These are phyloP conservation scores for Dipteronia dyeriana DNA, from an alignment of 345 rosid species.

Conservation along the genomic window DNA sequence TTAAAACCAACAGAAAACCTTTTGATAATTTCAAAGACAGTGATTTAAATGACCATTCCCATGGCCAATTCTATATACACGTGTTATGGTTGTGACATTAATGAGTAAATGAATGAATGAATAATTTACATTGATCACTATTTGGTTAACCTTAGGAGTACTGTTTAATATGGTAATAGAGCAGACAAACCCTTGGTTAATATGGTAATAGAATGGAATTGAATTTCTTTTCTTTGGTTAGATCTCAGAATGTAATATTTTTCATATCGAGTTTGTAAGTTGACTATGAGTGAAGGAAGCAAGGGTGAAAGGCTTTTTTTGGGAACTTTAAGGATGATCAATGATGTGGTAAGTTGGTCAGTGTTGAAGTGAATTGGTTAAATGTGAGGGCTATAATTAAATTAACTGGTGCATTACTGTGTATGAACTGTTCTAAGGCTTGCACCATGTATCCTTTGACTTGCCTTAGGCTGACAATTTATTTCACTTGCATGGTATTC, in stretches of 20 bases:
- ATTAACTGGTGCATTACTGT: background rate
- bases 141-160: background rate
- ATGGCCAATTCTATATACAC: background rate
- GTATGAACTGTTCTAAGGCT: background rate
- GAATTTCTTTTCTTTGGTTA: background rate
- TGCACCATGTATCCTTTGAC: background rate
- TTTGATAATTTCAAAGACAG: background rate
- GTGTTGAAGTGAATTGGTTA: background rate
- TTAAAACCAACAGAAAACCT: background rate
- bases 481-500: too few relatives aligned
- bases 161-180: background rate
- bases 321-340: background rate
- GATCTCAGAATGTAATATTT: background rate
- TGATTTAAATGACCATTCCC: background rate
- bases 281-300: background rate
- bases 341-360: background rate
- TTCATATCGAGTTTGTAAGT: background rate
- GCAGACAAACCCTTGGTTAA: background rate
- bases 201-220: background rate
- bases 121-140: background rate
- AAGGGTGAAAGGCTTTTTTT: background rate
- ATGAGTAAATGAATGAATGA: background rate
- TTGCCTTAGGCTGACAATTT: too few relatives aligned
- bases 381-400: background rate
- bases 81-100: background rate